A percentile compares a stretch with the other conserved stretches of the same genome.
Evolutionary conservation across 176 grass and related monocot genomes (phyloP).

Genomic region (Pontederia crassipes): DNA sequence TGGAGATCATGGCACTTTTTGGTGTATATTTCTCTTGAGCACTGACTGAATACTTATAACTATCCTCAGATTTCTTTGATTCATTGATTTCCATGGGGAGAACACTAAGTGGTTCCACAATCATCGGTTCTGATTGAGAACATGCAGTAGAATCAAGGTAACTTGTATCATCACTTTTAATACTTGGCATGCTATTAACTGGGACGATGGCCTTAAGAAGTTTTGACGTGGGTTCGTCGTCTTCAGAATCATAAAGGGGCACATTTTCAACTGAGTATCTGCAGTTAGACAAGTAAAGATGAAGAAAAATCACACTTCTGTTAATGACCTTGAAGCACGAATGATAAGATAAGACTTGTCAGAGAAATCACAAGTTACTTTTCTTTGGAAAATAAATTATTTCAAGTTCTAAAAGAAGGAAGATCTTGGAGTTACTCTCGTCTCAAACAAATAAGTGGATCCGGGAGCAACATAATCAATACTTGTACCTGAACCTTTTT

Average conservation of each 20-base stretch:
- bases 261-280: conserved; percentile 99
- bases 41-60: conserved; percentile 19
- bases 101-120: conserved; percentile 50
- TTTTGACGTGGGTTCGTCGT: conserved; percentile 58
- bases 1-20: conserved; percentile 30
- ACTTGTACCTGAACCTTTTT: no score
- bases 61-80: conserved; percentile 29
- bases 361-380: neutral
- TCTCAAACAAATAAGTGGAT: no score
- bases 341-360: neutral
- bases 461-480: no score
- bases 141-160: conserved; percentile 11
- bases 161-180: conserved; percentile 14
- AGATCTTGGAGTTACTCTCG: no score
- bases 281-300: conserved; percentile 21
- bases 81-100: conserved; percentile 54
- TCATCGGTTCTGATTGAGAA: conserved; percentile 27
- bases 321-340: neutral
- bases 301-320: neutral
- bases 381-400: no score
- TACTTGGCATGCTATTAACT: conserved; percentile 16
- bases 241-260: conserved; percentile 93
- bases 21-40: conserved; percentile 25
- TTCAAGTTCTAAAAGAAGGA: no score
- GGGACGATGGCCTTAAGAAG: conserved; percentile 42